Conservation (phyloP, 2,329 filamentous ascomycete species). For the Aspergillus glaucus region DNA sequence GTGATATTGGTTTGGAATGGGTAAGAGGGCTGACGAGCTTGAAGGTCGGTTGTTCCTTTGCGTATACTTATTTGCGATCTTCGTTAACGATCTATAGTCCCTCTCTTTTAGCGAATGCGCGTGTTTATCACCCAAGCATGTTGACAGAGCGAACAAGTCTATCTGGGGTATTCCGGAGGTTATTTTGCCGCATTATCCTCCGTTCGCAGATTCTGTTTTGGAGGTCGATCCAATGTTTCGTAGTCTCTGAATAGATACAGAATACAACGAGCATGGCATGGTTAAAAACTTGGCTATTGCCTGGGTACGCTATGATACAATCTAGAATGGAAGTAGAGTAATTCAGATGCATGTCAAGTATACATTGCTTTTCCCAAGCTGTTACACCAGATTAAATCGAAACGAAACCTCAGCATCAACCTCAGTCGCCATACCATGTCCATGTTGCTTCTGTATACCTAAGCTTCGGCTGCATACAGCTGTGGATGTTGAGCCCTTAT, state of each 20-base stretch:
- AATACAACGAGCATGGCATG: no score
- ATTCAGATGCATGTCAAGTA: no score
- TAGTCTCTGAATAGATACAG: neutral
- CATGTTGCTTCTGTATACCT: no score
- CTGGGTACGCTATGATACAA: no score
- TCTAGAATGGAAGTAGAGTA: no score
- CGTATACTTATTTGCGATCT: neutral
- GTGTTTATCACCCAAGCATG: slow-evolving; percentile 14
- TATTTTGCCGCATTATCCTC: slow-evolving; percentile 14
- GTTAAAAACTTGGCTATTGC: no score
- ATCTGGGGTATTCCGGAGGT: slow-evolving; percentile 24
- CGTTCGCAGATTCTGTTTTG: slow-evolving; percentile 9
- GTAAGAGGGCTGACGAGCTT: slow-evolving; percentile 17
- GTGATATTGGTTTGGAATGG: slow-evolving; percentile 22
- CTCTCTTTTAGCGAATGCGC: slow-evolving; percentile 22
- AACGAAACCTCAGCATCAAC: no score
- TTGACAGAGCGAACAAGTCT: slow-evolving; percentile 17
- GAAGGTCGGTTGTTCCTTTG: slow-evolving; percentile 10
- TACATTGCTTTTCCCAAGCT: no score
- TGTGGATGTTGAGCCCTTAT: no score
- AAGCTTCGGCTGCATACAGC: no score
- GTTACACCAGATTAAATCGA: no score
- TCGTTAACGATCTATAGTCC: slow-evolving; percentile 12
- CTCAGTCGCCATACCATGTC: no score
- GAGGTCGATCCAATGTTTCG: slow-evolving; percentile 19